Evolutionary conservation across 768 basidiomycete species (phyloP).

Genomic region (Mycena filopes): DNA sequence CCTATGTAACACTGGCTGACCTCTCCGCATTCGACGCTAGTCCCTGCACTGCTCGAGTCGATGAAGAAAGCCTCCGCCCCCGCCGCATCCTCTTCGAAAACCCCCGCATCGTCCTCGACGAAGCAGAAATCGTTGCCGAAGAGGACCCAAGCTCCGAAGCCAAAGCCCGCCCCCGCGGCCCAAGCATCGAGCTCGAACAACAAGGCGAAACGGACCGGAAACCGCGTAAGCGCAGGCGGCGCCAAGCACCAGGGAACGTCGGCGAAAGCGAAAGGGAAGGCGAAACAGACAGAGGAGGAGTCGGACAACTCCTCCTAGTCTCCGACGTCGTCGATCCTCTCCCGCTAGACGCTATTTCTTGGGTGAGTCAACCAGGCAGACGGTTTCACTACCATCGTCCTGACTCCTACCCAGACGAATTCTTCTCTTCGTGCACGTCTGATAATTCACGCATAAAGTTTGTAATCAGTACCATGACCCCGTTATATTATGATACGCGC

Average conservation of each 20-base stretch:
- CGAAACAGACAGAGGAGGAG: too few relatives aligned
- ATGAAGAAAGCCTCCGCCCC: background rate
- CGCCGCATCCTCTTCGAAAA: background rate
- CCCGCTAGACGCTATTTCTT: conserved; percentile 10
- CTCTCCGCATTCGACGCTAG: background rate
- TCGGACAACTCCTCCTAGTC: background rate
- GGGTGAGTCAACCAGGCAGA: conserved; percentile 15
- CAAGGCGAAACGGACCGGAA: background rate
- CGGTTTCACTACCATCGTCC: conserved; percentile 21
- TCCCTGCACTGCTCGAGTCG: background rate
- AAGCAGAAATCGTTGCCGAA: background rate
- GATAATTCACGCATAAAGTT: conserved; percentile 14
- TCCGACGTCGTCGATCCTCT: background rate
- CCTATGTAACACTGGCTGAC: background rate
- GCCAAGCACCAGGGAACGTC: background rate
- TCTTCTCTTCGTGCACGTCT: conserved; percentile 11
- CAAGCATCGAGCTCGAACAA: background rate
- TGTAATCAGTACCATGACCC: conserved; percentile 18
- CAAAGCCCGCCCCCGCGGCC: background rate
- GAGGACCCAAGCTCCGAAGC: too few relatives aligned
- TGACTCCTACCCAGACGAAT: conserved; percentile 21
- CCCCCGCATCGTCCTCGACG: background rate
- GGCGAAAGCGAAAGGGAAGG: conserved; percentile 1
- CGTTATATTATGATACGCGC: conserved; percentile 30
- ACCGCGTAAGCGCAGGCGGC: background rate